These are phyloP conservation scores for Ascocoryne sarcoides DNA, from an alignment of 2,329 filamentous ascomycete genomes.

Conservation along the genomic window DNA sequence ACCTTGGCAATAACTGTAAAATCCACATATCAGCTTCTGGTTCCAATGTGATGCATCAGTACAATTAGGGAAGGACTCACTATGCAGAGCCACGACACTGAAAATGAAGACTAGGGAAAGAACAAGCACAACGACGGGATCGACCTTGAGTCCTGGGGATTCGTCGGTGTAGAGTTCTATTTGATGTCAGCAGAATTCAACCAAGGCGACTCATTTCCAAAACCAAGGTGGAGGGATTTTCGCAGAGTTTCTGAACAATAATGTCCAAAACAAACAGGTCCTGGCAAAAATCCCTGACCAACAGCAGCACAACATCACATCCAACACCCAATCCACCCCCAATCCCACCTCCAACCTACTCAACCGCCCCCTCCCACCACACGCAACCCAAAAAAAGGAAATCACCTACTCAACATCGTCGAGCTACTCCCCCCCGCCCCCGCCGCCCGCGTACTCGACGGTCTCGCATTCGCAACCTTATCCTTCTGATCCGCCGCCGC, in stretches of 20 bases:
- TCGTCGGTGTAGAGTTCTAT: constrained; percentile 94
- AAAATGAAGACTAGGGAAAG: constrained; percentile 98
- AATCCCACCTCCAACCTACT: background rate
- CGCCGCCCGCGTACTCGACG: constrained; percentile 84
- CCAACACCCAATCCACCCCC: background rate
- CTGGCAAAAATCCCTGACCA: too few relatives aligned
- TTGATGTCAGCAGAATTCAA: constrained; percentile 7
- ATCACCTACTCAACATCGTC: constrained; percentile 86
- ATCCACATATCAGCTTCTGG: too few relatives aligned
- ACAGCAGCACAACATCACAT: too few relatives aligned
- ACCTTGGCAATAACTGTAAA: constrained; percentile 1
- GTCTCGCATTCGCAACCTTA: constrained; percentile 87
- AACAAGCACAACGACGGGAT: constrained; percentile 94
- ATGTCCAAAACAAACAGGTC: too few relatives aligned
- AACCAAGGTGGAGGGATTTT: too few relatives aligned
- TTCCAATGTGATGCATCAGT: too few relatives aligned
- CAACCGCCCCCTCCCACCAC: background rate
- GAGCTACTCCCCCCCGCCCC: constrained; percentile 93
- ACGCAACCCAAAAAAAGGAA: constrained; percentile 2
- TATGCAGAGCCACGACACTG: constrained; percentile 93
- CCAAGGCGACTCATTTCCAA: too few relatives aligned
- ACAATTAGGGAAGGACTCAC: constrained; percentile 48
- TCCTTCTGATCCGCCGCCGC: constrained; percentile 96
- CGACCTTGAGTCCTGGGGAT: constrained; percentile 92
- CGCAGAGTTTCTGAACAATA: too few relatives aligned